Base-by-base conservation (phyloP, 345 rosid species). In the Gossypium stocksii region DNA sequence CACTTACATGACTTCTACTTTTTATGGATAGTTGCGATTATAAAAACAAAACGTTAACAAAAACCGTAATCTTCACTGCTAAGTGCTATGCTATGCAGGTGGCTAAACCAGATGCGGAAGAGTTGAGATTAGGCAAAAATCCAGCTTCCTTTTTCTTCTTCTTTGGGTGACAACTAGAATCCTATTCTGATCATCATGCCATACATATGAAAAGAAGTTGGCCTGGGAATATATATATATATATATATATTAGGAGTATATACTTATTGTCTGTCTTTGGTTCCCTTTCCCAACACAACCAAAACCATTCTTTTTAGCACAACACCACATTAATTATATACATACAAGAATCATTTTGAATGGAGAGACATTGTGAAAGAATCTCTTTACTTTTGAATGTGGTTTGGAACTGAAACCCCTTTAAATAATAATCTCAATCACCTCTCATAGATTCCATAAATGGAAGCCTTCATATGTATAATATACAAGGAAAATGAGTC, bases 161-260 rank as follows among this genome's bases (percentile, higher is more conserved):
- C 34, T 58, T 71, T 74, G 77, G 85, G 44, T 71, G 79, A 75
- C 82, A 82, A 12, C 73, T 76, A 71, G 84, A 83, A 82, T 82
- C 85, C 79, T 78, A 62, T 79, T 72, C 86, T 63, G 27, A 20
- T 56, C 75, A 69, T 76, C 46, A 58, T 64, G 81, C 80, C 82
- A 63, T 66, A 34, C 38, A 34, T 34, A 34, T 34, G 41, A 5
- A 7, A 53, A 73, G 78, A 79, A 77, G 76, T 62, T 43, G 79
- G 71, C 76, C 54, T 73, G 29, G 43, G 70, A 75, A 14, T 13
- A 70, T 64, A 9, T 60, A 59, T 14, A 29, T 4, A 4, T n/a
- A 73, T 70, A 65, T 19, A 56, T 10, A n/a, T 56, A 5, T 34
- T 5, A 5, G 7, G 41, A 34, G 7, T 34, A 34, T 34, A 34